A percentile compares a stretch with the other conserved stretches of the same genome.
Evolutionary conservation across 176 grass and related monocot genomes (phyloP).

Genomic region (Dactylis glomerata): DNA sequence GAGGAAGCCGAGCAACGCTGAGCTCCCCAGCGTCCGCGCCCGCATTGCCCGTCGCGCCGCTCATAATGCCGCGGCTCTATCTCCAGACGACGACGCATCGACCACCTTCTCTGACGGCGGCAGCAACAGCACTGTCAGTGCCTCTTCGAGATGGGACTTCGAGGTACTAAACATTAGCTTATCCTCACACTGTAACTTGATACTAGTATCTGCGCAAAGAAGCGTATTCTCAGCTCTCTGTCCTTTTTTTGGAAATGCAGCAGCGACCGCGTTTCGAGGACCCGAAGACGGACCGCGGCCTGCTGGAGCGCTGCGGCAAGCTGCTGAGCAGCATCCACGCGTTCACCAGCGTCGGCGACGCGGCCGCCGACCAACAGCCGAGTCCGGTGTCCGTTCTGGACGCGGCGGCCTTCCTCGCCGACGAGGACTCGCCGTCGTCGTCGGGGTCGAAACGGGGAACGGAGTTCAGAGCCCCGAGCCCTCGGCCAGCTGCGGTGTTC

Average conservation of each 20-base stretch:
- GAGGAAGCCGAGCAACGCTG: constrained; percentile 19
- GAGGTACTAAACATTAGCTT: constrained; percentile 37
- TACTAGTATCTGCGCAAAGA: not conserved
- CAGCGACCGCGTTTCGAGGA: constrained; percentile 5
- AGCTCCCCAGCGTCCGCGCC: constrained; percentile 21
- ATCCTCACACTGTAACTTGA: too few relatives aligned
- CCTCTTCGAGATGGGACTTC: constrained; percentile 48
- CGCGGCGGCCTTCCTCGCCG: constrained; percentile 59
- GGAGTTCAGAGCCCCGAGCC: constrained; percentile 17
- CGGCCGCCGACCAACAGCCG: constrained; percentile 51
- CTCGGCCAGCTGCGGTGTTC: not conserved
- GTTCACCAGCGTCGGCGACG: constrained; percentile 49
- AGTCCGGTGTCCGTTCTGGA: constrained; percentile 94
- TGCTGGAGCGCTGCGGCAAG: constrained; percentile 82
- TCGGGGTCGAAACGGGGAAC: constrained; percentile 53
- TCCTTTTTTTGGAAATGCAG: not conserved
- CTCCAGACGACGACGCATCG: constrained; percentile 53
- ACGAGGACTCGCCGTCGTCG: constrained; percentile 72
- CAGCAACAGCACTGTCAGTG: constrained; percentile 36
- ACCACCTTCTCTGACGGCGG: constrained; percentile 62
- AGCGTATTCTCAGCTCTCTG: not conserved
- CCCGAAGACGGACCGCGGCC: constrained; percentile 22
- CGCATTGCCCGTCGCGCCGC: constrained; percentile 34
- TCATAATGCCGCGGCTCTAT: not conserved
- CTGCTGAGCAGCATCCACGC: constrained; percentile 78